These are phyloP conservation scores for Talinum fruticosum DNA, from an alignment of 148 eudicot species.

Conservation along the genomic window DNA sequence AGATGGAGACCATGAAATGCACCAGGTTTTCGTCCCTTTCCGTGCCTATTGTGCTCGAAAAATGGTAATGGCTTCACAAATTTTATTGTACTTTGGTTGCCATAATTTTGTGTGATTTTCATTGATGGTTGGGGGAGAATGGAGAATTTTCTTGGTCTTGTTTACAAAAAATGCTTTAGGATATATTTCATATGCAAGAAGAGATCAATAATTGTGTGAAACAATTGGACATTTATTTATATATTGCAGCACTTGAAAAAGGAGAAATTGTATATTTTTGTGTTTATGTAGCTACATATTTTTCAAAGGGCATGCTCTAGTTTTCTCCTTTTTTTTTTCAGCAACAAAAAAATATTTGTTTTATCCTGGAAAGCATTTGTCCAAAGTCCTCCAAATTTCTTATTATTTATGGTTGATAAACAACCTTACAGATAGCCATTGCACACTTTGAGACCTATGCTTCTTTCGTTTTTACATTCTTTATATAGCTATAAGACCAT, in stretches of 20 bases:
- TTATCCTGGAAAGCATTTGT: no score
- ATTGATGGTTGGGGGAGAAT: background rate
- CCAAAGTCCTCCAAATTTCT: no score
- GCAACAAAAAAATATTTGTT: background rate
- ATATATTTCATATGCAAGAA: background rate
- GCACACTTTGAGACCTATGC: no score
- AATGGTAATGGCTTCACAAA: slow-evolving; percentile 33
- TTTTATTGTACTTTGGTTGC: background rate
- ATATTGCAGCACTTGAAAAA: background rate
- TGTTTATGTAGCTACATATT: background rate
- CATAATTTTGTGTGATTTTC: background rate
- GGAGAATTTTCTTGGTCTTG: background rate
- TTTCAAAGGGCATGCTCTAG: background rate
- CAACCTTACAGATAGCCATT: no score
- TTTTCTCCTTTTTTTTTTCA: background rate
- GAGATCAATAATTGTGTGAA: background rate
- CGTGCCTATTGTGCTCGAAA: slow-evolving; percentile 54
- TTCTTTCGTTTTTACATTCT: no score
- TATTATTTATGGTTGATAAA: no score
- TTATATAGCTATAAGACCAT: no score
- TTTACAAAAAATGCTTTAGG: background rate
- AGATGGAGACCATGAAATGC: slow-evolving; percentile 31
- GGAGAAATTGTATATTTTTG: background rate
- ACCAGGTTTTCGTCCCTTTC: slow-evolving; percentile 38
- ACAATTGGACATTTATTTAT: background rate